These are phyloP conservation scores for Neobulgaria alba DNA, from an alignment of 2,329 filamentous ascomycete genomes.

Conservation along the genomic window DNA sequence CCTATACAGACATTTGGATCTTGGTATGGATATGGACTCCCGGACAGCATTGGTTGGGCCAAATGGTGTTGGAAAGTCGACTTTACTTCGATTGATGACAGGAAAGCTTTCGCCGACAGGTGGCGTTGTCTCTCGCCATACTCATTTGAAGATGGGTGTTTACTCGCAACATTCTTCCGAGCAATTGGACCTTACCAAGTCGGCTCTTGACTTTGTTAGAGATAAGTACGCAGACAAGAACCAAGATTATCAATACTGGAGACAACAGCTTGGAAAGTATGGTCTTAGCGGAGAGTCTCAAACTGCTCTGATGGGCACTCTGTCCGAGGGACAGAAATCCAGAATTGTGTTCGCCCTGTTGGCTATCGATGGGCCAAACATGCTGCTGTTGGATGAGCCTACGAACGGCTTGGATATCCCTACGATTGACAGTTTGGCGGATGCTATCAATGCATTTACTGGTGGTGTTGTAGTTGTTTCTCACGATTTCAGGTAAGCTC, in stretches of 20 bases:
- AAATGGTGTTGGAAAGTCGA: conserved; percentile 99
- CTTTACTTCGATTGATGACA: conserved; percentile 91
- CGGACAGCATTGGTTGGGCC: conserved; percentile 93
- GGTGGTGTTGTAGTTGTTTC: conserved; percentile 59
- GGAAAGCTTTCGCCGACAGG: conserved; percentile 81
- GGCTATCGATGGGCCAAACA: conserved; percentile 93
- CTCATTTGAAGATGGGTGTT: conserved; percentile 94
- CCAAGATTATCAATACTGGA: conserved; percentile 99
- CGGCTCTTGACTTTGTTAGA: conserved; percentile 90
- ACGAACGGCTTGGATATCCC: conserved; percentile 99
- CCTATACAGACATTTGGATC: conserved; percentile 91
- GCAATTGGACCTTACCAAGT: conserved; percentile 97
- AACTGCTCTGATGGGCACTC: conserved; percentile 93
- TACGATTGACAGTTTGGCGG: conserved; percentile 93
- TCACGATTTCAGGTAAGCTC: conserved; percentile 90
- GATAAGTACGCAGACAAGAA: conserved; percentile 86
- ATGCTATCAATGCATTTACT: conserved; percentile 89
- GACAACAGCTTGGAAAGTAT: conserved; percentile 92
- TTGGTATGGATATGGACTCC: conserved; percentile 99
- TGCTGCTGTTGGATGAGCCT: conserved; percentile 95
- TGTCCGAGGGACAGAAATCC: conserved; percentile 96
- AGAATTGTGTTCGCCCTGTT: conserved; percentile 96
- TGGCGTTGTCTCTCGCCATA: conserved; percentile 82
- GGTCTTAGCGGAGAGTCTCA: conserved; percentile 88
- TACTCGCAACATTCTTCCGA: conserved; percentile 99